Evolutionary conservation across 305 asterid species (phyloP), one percentile per base, ranked within the genome.

Genomic region (Striga hermonthica): DNA sequence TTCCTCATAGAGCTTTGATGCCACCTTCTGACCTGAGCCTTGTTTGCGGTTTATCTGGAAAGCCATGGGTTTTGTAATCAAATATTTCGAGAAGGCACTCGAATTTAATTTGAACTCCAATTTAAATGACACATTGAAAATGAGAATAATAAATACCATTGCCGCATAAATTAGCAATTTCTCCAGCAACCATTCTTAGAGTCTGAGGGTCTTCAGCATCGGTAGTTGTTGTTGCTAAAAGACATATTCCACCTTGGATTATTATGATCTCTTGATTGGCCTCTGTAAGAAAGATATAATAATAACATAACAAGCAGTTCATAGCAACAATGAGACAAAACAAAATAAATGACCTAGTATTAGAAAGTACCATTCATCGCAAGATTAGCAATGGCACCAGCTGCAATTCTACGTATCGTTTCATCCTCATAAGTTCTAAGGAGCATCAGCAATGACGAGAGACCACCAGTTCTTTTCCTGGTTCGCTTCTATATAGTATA

Each of bases 151-250:
- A 22, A 55, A 50, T 85, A 94, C 99, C 99, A 69, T 94, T 94
- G 73, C 99, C 99, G 65, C 99, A 94, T 16, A 94, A 82, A 80
- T 94, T 94, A 37, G 99, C 99, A 68, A 94, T 82, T 56, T 98
- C 99, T 81, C 99, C 99, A 70, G 99, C 99, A 64, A 94, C 96
- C 99, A 94, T 94, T 56, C 99, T 83, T 43, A 94, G 81, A 77
- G 99, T 91, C 80, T 94, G 99, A 39, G 99, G 95, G 83, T 94
- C 99, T 75, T 83, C 96, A 3, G 98, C 99, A 77, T 94, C 95
- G 63, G 89, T 70, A 60, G 98, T 95, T 22, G 98, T 94, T 79
- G 78, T 70, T 62, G 99, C 90, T 76, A 94, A 75, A 59, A 94
- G 79, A 67, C 81, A 60, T 69, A 94, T 85, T 57, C 99, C 98